These are phyloP conservation scores for Septoria petroselini DNA, from an alignment of 2,329 filamentous ascomycete species.

Conservation along the genomic window DNA sequence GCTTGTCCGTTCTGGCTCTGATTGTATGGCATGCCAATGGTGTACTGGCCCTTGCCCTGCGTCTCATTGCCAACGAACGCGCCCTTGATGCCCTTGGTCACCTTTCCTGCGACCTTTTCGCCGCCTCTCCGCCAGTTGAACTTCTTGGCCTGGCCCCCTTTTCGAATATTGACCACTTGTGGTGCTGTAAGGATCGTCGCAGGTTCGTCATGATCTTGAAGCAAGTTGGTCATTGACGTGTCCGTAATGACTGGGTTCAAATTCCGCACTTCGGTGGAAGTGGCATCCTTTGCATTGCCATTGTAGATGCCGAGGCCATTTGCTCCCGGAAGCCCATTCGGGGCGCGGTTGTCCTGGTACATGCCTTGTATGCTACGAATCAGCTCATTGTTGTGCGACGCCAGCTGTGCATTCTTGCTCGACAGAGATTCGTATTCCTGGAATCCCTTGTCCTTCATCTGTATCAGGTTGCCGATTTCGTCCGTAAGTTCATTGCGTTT, in stretches of 20 bases:
- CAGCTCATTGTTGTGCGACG: constrained; percentile 92
- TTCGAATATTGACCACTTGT: constrained; percentile 93
- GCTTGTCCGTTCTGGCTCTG: constrained; percentile 31
- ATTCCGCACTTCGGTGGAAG: constrained; percentile 44
- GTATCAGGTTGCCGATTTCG: constrained; percentile 76
- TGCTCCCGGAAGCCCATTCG: constrained; percentile 38
- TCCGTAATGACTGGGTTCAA: constrained; percentile 35
- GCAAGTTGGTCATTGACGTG: constrained; percentile 43
- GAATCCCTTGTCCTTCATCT: constrained; percentile 87
- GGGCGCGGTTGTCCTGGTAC: constrained; percentile 70
- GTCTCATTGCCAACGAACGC: constrained; percentile 62
- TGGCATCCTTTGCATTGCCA: constrained; percentile 25
- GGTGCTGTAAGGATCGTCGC: constrained; percentile 65
- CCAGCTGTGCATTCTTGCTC: constrained; percentile 88
- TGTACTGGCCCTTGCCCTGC: constrained; percentile 28
- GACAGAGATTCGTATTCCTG: constrained; percentile 95
- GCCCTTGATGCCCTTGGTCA: constrained; percentile 89
- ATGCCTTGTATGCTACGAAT: constrained; percentile 91
- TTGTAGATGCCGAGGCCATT: constrained; percentile 64
- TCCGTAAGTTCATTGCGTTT: constrained; percentile 80
- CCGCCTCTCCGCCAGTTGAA: constrained; percentile 99
- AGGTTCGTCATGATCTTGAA: constrained; percentile 58
- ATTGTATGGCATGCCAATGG: constrained; percentile 36
- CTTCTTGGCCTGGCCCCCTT: constrained; percentile 81
- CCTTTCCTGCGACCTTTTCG: constrained; percentile 88